phyloP scores from a whole-genome alignment of 768 basidiomycete species.

The Kwoniella sp. region DNA sequence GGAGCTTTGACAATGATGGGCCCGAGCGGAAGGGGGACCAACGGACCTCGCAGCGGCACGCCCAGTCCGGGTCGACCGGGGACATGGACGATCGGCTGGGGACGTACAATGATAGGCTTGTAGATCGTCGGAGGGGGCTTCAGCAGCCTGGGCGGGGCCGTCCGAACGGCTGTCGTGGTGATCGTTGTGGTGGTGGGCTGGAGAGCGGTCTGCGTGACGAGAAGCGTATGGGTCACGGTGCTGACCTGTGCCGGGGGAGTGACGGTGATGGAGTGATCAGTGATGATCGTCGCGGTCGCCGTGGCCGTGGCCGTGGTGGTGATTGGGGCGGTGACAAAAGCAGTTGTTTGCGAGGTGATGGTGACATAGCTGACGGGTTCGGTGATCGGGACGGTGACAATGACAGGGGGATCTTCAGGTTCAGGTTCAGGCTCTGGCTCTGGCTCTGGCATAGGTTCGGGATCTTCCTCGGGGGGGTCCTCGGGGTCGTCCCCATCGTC shows the following conservation, averaged over 20 bases:
- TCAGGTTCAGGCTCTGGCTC: not conserved
- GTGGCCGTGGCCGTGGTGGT: not conserved
- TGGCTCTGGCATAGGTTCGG: not conserved
- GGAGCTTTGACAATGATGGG: conserved; percentile 3
- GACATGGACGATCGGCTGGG: not conserved
- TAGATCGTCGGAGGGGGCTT: not conserved
- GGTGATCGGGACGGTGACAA: conserved; percentile 7
- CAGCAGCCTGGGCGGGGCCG: not conserved
- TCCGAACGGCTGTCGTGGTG: not conserved
- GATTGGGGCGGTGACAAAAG: conserved; percentile 1
- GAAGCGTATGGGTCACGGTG: not conserved
- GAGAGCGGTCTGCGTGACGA: not conserved
- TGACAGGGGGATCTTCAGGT: not conserved
- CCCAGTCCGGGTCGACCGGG: not conserved
- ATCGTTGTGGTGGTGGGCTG: not conserved
- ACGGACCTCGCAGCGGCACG: not conserved
- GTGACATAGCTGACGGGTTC: conserved; percentile 1
- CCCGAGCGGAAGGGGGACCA: not conserved
- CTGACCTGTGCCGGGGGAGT: not conserved
- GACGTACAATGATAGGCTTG: not conserved
- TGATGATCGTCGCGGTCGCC: conserved; percentile 2
- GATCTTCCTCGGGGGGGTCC: not conserved
- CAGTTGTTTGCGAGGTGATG: not conserved
- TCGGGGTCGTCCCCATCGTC: not conserved
- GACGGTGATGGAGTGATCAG: not conserved